Evolutionary conservation across 768 basidiomycete genomes (phyloP), one percentile per base, ranked within the genome.

Genomic region (Rickenella mellea): DNA sequence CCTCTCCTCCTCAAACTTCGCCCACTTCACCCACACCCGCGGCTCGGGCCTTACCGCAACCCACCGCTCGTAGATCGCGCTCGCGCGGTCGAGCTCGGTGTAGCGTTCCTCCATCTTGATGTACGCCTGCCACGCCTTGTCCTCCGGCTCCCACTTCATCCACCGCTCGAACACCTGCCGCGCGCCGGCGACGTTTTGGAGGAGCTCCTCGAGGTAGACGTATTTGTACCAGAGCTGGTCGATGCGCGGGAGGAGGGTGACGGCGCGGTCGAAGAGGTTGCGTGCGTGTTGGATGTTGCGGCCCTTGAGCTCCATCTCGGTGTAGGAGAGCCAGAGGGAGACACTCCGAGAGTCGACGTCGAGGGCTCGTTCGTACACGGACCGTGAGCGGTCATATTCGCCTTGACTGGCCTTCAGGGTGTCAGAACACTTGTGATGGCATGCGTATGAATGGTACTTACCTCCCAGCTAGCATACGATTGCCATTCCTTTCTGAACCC

Each of bases 101-200:
- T 98, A 99, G 40, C 96, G 76, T 56, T 84, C 80, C 66, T 99
- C 96, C 59, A 98, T 71, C 67, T 99, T 98, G 72, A 98, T 88
- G 63, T 94, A 98, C n/a, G 91, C 90, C 57, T 92, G 88, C 94
- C 94, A 99, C 3, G 94, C 92, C 68, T 97, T 97, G 75, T 98
- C 96, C 54, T 98, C 93, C 1, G 96, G 96, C 58, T 98, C 96
- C 96, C 96, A 98, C 50, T 89, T 78, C 91, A 98, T 94, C 96
- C 96, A 99, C 35, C 96, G 77, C 61, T 99, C 96, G 48, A 98
- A 99, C 42, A 98, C 90, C 58, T 98, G 94, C 7, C 96, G 80
- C 1, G 93, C 92, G 28, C 96, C 96, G 1, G 93, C 79, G 25
- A 99, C 83, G 55, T 99, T 98, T n/a, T n/a, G 85, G 10, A 99